Conservation (phyloP, 805 yeast genomes). For the Sugiyamaella lignohabitans region DNA sequence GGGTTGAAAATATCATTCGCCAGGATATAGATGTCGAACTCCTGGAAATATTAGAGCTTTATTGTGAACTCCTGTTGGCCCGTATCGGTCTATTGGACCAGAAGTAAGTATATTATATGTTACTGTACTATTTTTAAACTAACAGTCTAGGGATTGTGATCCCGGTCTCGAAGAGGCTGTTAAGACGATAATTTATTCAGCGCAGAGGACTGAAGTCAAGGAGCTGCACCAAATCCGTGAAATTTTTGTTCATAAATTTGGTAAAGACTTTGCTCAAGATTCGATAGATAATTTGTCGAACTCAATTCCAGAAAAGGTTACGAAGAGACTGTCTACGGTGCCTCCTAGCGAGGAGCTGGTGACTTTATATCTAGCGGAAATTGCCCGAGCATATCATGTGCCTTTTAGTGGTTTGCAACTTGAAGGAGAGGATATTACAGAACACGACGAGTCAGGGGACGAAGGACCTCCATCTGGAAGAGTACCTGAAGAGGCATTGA, state of each 20-base stretch:
- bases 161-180: constrained; percentile 71
- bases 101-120: constrained; percentile 7
- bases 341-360: constrained; percentile 66
- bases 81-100: constrained; percentile 56
- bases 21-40: constrained; percentile 77
- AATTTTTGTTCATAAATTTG: constrained; percentile 53
- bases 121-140: not conserved
- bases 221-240: constrained; percentile 61
- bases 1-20: constrained; percentile 77
- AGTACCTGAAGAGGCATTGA: not conserved
- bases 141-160: constrained; percentile 36
- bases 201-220: constrained; percentile 68
- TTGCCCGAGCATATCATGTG: constrained; percentile 71
- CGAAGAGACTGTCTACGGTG: constrained; percentile 53
- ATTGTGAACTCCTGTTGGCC: constrained; percentile 75
- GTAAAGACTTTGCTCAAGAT: constrained; percentile 54
- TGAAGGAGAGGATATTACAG: constrained; percentile 28
- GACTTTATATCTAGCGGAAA: constrained; percentile 64
- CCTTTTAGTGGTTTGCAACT: constrained; percentile 52
- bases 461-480: not conserved
- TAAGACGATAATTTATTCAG: constrained; percentile 58
- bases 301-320: constrained; percentile 62
- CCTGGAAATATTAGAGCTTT: constrained; percentile 70
- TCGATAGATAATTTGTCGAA: constrained; percentile 47
- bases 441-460: constrained; percentile 1